Conservation (phyloP, 1,284 basidiomycete species). For the Rhodotorula glutinis region DNA sequence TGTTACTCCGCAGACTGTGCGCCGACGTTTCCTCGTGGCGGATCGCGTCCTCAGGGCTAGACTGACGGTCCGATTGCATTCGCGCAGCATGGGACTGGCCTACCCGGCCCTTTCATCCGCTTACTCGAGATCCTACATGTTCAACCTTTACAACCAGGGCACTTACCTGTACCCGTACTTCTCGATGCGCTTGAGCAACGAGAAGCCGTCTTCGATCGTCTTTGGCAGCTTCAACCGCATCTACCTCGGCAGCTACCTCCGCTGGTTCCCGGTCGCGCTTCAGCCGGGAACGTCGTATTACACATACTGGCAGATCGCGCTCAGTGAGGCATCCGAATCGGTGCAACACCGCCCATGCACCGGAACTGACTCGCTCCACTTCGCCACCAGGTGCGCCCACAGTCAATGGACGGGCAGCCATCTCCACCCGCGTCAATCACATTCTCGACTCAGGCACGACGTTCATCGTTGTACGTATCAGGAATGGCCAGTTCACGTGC, state of each 20-base stretch:
- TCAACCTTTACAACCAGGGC: conserved; percentile 19
- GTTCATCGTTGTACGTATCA: conserved; percentile 25
- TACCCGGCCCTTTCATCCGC: conserved; percentile 25
- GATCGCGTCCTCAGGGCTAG: no score
- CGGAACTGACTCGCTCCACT: not conserved
- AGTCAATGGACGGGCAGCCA: conserved; percentile 4
- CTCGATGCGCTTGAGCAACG: conserved; percentile 13
- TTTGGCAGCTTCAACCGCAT: conserved; percentile 18
- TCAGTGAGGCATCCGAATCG: not conserved
- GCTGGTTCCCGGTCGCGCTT: conserved; percentile 13
- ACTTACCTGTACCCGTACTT: conserved; percentile 14
- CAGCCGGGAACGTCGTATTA: not conserved
- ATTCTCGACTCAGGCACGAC: conserved; percentile 36
- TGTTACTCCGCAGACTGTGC: conserved; percentile 15
- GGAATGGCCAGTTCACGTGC: not conserved
- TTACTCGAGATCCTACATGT: conserved; percentile 15
- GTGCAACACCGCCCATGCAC: not conserved
- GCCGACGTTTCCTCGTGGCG: not conserved
- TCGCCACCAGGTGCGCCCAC: not conserved
- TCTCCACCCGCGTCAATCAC: conserved; percentile 4
- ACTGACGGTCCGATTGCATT: not conserved
- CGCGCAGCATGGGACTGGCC: conserved; percentile 28
- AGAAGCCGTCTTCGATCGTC: conserved; percentile 6
- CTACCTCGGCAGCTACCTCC: not conserved
- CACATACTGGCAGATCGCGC: conserved; percentile 34